These are phyloP conservation scores for Amniculicola lignicola DNA, from an alignment of 495 filamentous ascomycete species.

Conservation along the genomic window DNA sequence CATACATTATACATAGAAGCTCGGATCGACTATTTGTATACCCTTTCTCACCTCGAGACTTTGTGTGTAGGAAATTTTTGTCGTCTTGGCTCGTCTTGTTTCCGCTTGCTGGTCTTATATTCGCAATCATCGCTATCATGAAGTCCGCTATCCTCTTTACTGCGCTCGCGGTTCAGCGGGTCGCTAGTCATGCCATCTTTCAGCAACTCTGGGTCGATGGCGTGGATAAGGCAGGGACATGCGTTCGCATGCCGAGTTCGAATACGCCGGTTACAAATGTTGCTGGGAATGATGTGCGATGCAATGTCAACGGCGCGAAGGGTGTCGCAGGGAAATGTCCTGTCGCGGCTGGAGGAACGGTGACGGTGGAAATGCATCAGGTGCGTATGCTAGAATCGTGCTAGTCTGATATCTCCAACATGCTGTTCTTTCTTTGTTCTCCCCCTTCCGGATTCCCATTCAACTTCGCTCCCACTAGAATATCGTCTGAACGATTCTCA, in stretches of 20 bases:
- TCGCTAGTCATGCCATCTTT: slow-evolving; percentile 18
- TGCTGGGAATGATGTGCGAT: slow-evolving; percentile 46
- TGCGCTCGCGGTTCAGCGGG: slow-evolving; percentile 22
- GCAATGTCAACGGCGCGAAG: slow-evolving; percentile 26
- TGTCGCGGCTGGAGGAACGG: slow-evolving; percentile 18
- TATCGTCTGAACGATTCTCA: background rate
- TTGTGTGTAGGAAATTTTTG: too few species aligned
- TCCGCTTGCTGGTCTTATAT: too few species aligned
- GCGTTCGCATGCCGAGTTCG: slow-evolving; percentile 18
- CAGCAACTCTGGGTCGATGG: slow-evolving; percentile 31
- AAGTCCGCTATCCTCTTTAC: slow-evolving; percentile 14
- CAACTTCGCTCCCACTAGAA: background rate
- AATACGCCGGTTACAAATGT: slow-evolving; percentile 46
- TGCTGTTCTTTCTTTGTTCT: too few species aligned
- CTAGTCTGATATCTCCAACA: too few species aligned
- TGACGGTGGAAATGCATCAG: slow-evolving; percentile 29
- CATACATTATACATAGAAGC: too few species aligned
- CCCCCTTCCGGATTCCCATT: too few species aligned
- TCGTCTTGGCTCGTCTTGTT: too few species aligned
- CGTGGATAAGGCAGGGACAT: slow-evolving; percentile 16
- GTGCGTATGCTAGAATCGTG: too few species aligned
- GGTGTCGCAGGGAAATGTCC: slow-evolving; percentile 18
- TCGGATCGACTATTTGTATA: too few species aligned
- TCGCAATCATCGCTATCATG: too few species aligned
- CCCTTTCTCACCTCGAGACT: too few species aligned